Base-by-base conservation (phyloP, 2,329 filamentous ascomycete genomes). In the Sporothrix sp. region DNA sequence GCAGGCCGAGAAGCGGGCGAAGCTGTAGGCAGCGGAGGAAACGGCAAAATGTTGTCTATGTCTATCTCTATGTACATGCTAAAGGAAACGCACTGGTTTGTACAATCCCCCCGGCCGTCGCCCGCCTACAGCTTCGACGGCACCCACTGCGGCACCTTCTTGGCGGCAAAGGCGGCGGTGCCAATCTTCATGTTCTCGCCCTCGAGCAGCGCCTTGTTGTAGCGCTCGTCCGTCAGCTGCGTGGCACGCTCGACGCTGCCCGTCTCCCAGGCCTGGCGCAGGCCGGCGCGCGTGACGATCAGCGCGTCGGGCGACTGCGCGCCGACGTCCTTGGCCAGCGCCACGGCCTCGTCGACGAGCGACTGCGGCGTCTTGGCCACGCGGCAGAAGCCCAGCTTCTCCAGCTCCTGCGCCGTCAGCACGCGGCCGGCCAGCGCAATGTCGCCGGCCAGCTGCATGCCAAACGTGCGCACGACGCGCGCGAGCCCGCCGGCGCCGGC, bases 301-400 rank as follows among this genome's bases (percentile, higher is more conserved):
- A 91, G 76, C 35, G 82, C 75, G 65, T 91, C 87, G 2, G 86
- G 86, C 58, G 82, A 87, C 65, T 85, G 83, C 51, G 62, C 72
- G 32, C 77, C 78, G 59, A 90, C 77, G 59, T 71, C 68, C 42
- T 63, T 65, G 20, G 85, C 85, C 62, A 83, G 71, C 53, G 70
- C 66, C 28, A 89, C 58, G 23, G 84, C 83, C 20, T 53, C 51
- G 1, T 42, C 25, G 14, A 53, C 11, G 4, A 53, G 30, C 1
- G 51, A 47, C 56, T 72, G 75, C 9, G 68, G 67, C 6, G 82
- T 70, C n/a, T 81, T 73, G 23, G 67, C 60, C 1, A 63, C 66
- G 10, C 62, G 66, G 25, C 87, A 76, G 11, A 89, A 59, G 0
- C 84, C 84, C 80, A 84, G 87, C 2, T 68, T 66, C 49, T 68